phyloP scores from a whole-genome alignment of 73 alveolate genomes.

The Diophrys appendiculata region DNA sequence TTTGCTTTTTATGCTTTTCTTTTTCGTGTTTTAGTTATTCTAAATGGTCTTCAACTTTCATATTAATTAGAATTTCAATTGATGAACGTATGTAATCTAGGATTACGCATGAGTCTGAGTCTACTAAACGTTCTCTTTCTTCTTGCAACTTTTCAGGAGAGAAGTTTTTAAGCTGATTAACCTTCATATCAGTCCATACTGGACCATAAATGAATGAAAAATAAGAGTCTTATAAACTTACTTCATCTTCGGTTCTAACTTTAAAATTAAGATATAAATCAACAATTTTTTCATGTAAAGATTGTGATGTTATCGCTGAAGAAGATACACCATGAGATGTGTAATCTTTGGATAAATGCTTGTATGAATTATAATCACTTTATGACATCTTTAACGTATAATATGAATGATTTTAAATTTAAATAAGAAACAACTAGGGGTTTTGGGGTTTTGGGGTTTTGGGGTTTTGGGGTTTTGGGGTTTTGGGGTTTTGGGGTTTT shows the following conservation, averaged over 20 bases:
- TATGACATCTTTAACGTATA: too few relatives aligned
- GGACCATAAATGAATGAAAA: too few relatives aligned
- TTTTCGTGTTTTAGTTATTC: background rate
- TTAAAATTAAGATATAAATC: conserved; percentile 19
- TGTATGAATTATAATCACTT: too few relatives aligned
- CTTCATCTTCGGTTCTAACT: conserved; percentile 20
- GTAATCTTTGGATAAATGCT: too few relatives aligned
- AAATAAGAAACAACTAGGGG: too few relatives aligned
- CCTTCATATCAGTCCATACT: too few relatives aligned
- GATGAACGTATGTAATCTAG: conserved; percentile 31
- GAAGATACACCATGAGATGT: too few relatives aligned
- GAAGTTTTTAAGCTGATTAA: background rate
- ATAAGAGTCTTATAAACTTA: conserved; percentile 10
- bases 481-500: too few relatives aligned
- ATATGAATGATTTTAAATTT: too few relatives aligned
- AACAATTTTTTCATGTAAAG: background rate
- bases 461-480: too few relatives aligned
- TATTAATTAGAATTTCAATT: conserved; percentile 30
- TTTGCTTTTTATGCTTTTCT: too few relatives aligned
- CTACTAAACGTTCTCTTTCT: conserved; percentile 17
- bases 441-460: too few relatives aligned
- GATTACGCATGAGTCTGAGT: background rate
- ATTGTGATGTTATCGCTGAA: background rate
- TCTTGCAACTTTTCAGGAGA: background rate
- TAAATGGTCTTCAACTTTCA: conserved; percentile 19